Evolutionary conservation across 2,329 filamentous ascomycete species (phyloP).

Genomic region (Epichloe brachyelytri): DNA sequence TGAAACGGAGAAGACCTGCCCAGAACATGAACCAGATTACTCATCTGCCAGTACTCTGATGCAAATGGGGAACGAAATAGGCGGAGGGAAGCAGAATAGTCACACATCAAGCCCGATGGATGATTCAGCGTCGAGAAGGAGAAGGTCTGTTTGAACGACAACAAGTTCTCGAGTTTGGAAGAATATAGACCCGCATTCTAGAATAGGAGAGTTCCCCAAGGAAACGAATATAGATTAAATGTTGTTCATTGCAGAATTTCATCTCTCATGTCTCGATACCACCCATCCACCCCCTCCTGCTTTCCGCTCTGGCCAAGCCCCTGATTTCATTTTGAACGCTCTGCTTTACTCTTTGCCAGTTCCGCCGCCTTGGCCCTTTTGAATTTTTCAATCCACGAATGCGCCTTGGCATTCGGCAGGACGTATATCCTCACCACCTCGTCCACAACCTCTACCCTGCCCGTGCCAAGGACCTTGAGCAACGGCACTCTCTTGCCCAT

Average conservation of each 20-base stretch:
- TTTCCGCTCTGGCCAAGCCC: not conserved
- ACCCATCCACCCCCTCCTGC: not conserved
- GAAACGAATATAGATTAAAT: too few relatives aligned
- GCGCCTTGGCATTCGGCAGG: conserved; percentile 57
- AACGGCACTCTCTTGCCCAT: conserved; percentile 74
- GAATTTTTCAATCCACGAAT: conserved; percentile 71
- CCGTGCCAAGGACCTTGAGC: conserved; percentile 59
- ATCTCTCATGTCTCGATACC: not conserved
- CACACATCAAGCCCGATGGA: not conserved
- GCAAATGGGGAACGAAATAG: not conserved
- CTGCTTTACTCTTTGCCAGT: conserved; percentile 15
- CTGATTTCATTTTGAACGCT: not conserved
- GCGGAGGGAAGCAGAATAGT: not conserved
- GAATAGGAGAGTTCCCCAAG: too few relatives aligned
- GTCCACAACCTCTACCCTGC: conserved; percentile 79
- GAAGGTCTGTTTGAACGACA: not conserved
- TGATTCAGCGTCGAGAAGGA: not conserved
- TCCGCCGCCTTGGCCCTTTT: conserved; percentile 57
- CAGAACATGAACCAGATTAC: not conserved
- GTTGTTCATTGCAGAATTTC: too few relatives aligned
- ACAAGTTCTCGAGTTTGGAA: too few relatives aligned
- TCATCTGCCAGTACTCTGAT: not conserved
- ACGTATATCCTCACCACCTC: conserved; percentile 73
- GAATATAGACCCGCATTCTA: too few relatives aligned
- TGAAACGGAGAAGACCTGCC: not conserved